These are phyloP conservation scores for Zangia roseola DNA, from an alignment of 768 basidiomycete species.

Conservation along the genomic window DNA sequence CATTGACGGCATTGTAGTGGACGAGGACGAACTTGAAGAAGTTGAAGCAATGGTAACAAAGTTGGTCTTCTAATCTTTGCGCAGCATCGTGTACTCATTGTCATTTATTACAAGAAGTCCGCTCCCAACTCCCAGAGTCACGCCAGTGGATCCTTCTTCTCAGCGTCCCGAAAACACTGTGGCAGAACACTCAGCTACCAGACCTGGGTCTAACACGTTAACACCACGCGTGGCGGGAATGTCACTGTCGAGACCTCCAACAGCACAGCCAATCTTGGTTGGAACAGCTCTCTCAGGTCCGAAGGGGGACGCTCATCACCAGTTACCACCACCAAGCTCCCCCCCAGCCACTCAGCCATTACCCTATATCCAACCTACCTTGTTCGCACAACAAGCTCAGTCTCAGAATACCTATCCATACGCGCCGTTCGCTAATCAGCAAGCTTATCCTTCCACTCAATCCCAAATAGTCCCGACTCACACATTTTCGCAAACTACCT, in stretches of 20 bases:
- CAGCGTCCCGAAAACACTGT: conserved; percentile 8
- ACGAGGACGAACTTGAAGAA: conserved; percentile 38
- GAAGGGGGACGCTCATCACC: neutral
- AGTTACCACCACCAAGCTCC: neutral
- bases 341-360: conserved; percentile 6
- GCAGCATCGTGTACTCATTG: conserved; percentile 15
- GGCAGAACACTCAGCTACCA: neutral
- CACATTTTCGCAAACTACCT: conserved; percentile 12
- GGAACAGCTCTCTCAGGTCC: neutral
- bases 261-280: neutral
- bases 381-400: conserved; percentile 17
- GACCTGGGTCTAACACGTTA: neutral
- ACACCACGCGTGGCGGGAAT: neutral
- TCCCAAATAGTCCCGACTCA: conserved; percentile 16
- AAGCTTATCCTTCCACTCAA: conserved; percentile 19
- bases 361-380: conserved; percentile 11
- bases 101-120: conserved; percentile 45
- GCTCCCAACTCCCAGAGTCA: conserved; percentile 60
- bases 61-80: conserved; percentile 37
- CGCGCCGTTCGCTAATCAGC: conserved; percentile 16
- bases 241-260: neutral
- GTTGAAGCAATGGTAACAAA: conserved; percentile 40
- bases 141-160: conserved; percentile 41
- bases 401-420: conserved; percentile 17
- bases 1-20: conserved; percentile 33